phyloP scores from a whole-genome alignment of 768 basidiomycete species.

The Dentipellis sp. region DNA sequence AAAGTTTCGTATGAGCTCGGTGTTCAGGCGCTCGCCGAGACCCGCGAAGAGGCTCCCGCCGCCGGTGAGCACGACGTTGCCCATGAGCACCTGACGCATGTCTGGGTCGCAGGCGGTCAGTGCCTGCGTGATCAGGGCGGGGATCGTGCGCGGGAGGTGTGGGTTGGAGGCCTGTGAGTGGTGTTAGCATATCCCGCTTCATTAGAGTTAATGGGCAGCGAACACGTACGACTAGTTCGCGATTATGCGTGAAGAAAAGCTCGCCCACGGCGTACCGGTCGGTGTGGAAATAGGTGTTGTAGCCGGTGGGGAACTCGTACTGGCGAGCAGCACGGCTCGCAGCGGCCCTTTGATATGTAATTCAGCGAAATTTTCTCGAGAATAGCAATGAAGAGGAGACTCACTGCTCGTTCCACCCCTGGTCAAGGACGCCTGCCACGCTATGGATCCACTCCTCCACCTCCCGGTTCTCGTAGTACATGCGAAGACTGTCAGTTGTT shows the following conservation, averaged over 20 bases:
- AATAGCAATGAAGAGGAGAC: conserved; percentile 15
- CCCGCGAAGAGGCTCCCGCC: conserved; percentile 85
- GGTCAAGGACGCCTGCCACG: conserved; percentile 76
- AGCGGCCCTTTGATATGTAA: conserved; percentile 37
- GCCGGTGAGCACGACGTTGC: conserved; percentile 94
- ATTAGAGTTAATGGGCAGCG: neutral
- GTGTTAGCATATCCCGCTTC: too few species aligned
- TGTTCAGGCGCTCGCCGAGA: conserved; percentile 71
- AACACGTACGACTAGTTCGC: conserved; percentile 20
- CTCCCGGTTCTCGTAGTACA: conserved; percentile 72
- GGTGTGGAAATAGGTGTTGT: conserved; percentile 69
- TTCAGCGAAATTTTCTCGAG: neutral
- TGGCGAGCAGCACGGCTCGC: conserved; percentile 46
- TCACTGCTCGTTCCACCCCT: conserved; percentile 85
- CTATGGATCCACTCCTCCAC: conserved; percentile 94
- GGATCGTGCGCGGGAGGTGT: conserved; percentile 66
- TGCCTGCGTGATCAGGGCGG: conserved; percentile 66
- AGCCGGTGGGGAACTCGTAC: conserved; percentile 97
- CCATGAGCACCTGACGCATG: conserved; percentile 79
- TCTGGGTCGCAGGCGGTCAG: conserved; percentile 87
- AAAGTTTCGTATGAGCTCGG: conserved; percentile 67
- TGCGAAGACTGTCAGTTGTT: conserved; percentile 75
- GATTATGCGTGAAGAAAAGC: conserved; percentile 74
- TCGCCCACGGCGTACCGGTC: conserved; percentile 85
- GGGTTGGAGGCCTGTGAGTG: conserved; percentile 40